Percentiles rank a stretch among this genome's conserved stretches.
These are phyloP conservation scores for Botrytis fabae DNA, from an alignment of 2,329 filamentous ascomycete genomes.

Conservation along the genomic window DNA sequence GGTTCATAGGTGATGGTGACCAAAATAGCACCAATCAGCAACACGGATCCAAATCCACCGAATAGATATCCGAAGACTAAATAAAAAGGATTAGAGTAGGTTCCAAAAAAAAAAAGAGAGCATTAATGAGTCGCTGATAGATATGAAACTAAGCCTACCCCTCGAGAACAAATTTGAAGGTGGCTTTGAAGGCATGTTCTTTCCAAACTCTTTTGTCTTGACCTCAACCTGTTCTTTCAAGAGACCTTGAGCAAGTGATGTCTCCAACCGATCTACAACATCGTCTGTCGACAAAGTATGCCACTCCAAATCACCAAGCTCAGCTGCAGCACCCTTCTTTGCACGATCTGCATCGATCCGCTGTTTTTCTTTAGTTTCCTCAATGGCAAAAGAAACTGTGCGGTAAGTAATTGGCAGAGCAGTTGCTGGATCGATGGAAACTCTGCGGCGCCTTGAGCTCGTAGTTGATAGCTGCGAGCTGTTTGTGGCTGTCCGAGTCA, in stretches of 20 bases:
- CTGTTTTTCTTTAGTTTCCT: constrained; percentile 52
- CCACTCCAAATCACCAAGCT: constrained; percentile 65
- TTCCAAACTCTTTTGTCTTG: constrained; percentile 60
- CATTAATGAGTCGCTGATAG: background rate
- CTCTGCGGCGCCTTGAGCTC: constrained; percentile 27
- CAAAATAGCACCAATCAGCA: constrained; percentile 66
- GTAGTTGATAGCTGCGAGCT: constrained; percentile 26
- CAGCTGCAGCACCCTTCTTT: constrained; percentile 49
- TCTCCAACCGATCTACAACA: constrained; percentile 57
- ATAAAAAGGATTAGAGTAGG: background rate
- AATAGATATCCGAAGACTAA: constrained; percentile 67
- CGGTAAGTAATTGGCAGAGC: constrained; percentile 54
- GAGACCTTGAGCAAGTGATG: constrained; percentile 57
- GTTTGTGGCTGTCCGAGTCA: constrained; percentile 28
- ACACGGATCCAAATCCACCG: constrained; percentile 70
- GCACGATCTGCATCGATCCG: constrained; percentile 44
- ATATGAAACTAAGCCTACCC: constrained; percentile 11
- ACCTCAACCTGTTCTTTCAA: constrained; percentile 56
- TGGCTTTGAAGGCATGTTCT: constrained; percentile 64
- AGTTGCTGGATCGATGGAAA: constrained; percentile 43
- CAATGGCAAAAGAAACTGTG: constrained; percentile 57
- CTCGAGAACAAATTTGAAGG: constrained; percentile 58
- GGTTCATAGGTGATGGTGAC: constrained; percentile 77
- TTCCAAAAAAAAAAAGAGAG: background rate
- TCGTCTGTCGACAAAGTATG: constrained; percentile 60